phyloP scores from a whole-genome alignment of 441 rosid species.

The Rhodomyrtus psidioides region DNA sequence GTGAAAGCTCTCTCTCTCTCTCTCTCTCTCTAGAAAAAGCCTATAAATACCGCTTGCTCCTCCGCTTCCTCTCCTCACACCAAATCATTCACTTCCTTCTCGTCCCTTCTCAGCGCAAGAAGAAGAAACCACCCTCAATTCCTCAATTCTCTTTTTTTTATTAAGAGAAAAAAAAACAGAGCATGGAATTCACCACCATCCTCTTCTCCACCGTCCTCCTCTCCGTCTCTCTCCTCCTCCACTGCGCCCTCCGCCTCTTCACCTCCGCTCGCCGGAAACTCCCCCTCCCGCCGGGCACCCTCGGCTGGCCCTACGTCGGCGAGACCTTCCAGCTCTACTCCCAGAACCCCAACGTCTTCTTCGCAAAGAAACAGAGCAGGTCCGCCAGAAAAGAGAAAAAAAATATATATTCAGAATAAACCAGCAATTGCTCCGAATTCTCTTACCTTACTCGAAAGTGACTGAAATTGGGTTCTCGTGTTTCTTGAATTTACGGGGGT shows the following conservation, averaged over 20 bases:
- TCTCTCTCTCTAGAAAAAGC: background rate
- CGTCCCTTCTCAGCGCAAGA: background rate
- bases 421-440: too few relatives aligned
- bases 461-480: background rate
- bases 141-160: too few relatives aligned
- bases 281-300: conserved; percentile 88
- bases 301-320: conserved; percentile 93
- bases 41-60: conserved; percentile 19
- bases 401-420: too few relatives aligned
- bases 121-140: background rate
- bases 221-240: conserved; percentile 11
- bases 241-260: conserved; percentile 19
- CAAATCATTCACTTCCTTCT: background rate
- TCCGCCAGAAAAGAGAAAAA: background rate
- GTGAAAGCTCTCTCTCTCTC: conserved; percentile 3
- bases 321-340: conserved; percentile 95
- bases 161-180: background rate
- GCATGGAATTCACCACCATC: conserved; percentile 33
- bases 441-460: background rate
- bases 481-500: background rate
- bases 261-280: conserved; percentile 14
- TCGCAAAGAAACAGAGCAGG: conserved; percentile 69
- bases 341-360: conserved; percentile 88
- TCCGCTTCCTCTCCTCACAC: conserved; percentile 8
- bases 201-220: conserved; percentile 20